Conservation (phyloP, 257 asterid genomes). For the Solanum habrochaites region DNA sequence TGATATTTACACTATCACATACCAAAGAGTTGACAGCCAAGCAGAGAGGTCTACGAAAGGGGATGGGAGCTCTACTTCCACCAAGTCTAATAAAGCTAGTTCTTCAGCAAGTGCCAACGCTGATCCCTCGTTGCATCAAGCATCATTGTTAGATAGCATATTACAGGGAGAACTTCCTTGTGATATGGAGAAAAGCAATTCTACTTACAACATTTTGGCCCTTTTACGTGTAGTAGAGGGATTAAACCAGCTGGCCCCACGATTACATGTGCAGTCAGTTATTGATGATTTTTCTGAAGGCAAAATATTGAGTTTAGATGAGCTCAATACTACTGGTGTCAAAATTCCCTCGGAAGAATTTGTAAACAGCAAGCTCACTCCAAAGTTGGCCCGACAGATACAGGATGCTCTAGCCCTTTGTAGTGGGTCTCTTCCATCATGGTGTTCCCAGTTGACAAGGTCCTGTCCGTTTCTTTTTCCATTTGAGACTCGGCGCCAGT, state of each 20-base stretch:
- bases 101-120: conserved; percentile 28
- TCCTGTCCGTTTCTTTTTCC: conserved; percentile 97
- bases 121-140: conserved; percentile 32
- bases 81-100: conserved; percentile 54
- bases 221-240: conserved; percentile 87
- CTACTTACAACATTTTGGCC: conserved; percentile 81
- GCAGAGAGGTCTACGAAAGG: conserved; percentile 50
- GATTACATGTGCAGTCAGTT: conserved; percentile 46
- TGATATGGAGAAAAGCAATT: conserved; percentile 80
- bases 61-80: conserved; percentile 38
- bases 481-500: conserved; percentile 95
- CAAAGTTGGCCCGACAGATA: conserved; percentile 86
- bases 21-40: conserved; percentile 67
- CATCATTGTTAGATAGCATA: conserved; percentile 85
- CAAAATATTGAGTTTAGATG: conserved; percentile 40
- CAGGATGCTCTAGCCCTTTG: conserved; percentile 98
- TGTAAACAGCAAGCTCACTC: conserved; percentile 78
- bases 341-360: conserved; percentile 60
- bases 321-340: conserved; percentile 27
- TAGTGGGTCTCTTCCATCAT: conserved; percentile 92
- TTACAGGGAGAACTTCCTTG: conserved; percentile 92
- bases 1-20: conserved; percentile 79
- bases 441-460: conserved; percentile 98
- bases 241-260: conserved; percentile 88
- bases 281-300: conserved; percentile 75